Percentiles rank a stretch among this genome's conserved stretches.
Conservation (phyloP, 306 rosid genomes). For the Elaeagnus macrophylla region DNA sequence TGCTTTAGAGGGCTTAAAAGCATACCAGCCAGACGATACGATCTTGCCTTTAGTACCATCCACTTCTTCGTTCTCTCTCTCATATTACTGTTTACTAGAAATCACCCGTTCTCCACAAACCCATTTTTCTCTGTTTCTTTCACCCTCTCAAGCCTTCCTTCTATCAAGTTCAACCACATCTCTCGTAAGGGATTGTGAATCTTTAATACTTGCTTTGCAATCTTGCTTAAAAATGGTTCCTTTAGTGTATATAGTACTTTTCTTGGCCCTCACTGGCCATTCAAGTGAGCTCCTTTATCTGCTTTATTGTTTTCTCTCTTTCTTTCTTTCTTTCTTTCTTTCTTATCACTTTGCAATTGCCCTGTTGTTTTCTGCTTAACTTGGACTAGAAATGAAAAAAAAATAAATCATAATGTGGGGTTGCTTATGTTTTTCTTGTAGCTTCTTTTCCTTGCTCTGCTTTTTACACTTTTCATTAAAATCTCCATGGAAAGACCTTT, state of each 20-base stretch:
- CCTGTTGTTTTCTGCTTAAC: background rate
- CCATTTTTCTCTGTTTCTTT: conserved; percentile 7
- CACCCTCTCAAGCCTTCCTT: conserved; percentile 1
- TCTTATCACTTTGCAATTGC: conserved; percentile 1
- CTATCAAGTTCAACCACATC: conserved; percentile 13
- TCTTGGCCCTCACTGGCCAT: conserved; percentile 46
- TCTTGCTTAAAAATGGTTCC: conserved; percentile 38
- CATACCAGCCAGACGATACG: no score
- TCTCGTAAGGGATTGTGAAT: conserved; percentile 7
- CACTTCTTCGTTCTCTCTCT: no score
- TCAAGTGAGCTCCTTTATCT: conserved; percentile 56
- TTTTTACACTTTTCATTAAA: no score
- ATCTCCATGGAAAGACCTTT: no score
- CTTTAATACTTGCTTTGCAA: conserved; percentile 8
- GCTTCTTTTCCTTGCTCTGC: no score
- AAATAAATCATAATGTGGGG: no score
- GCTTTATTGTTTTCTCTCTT: background rate
- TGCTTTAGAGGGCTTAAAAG: no score
- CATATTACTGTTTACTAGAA: conserved; percentile 28
- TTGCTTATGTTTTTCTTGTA: no score
- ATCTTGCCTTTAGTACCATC: no score
- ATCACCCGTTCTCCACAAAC: conserved; percentile 13
- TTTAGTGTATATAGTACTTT: conserved; percentile 39
- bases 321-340: background rate
- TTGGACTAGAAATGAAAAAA: no score